phyloP scores from a whole-genome alignment of 1,284 basidiomycete species.

The Sphagnurus paluster region DNA sequence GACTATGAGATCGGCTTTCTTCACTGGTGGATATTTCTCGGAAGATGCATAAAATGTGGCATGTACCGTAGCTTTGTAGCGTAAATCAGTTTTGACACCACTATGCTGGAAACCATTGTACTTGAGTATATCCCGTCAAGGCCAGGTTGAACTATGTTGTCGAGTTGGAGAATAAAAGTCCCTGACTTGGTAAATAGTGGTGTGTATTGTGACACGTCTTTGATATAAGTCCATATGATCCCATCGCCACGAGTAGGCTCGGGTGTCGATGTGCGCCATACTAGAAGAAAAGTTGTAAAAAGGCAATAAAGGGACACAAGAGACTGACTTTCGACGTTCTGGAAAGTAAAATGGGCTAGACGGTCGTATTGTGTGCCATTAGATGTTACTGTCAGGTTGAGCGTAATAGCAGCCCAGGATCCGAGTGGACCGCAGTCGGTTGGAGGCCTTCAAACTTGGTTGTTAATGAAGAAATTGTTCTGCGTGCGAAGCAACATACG shows the following conservation, averaged over 20 bases:
- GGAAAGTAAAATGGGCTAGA: constrained; percentile 70
- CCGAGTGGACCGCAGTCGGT: constrained; percentile 69
- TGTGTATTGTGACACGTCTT: constrained; percentile 73
- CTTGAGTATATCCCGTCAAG: constrained; percentile 71
- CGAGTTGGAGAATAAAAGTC: constrained; percentile 68
- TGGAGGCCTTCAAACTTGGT: constrained; percentile 54
- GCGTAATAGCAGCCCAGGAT: constrained; percentile 72
- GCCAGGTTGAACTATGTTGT: constrained; percentile 61
- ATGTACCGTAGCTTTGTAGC: constrained; percentile 53
- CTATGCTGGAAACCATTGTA: constrained; percentile 21
- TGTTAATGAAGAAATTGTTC: neutral
- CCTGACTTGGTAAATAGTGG: constrained; percentile 69
- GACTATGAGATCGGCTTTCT: constrained; percentile 63
- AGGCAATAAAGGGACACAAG: neutral
- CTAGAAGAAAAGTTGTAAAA: constrained; percentile 28
- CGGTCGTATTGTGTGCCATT: constrained; percentile 80
- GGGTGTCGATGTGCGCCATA: constrained; percentile 80
- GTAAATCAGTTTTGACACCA: neutral
- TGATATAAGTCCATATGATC: constrained; percentile 78
- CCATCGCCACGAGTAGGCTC: constrained; percentile 68
- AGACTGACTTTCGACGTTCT: constrained; percentile 69
- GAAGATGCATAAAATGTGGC: constrained; percentile 73
- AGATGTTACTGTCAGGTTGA: constrained; percentile 77
- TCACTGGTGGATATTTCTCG: constrained; percentile 51
- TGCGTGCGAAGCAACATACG: constrained; percentile 40